Percentiles rank a stretch among this genome's conserved stretches.
phyloP scores from a whole-genome alignment of 2,329 filamentous ascomycete species.

The Colletotrichum orchidophilum region DNA sequence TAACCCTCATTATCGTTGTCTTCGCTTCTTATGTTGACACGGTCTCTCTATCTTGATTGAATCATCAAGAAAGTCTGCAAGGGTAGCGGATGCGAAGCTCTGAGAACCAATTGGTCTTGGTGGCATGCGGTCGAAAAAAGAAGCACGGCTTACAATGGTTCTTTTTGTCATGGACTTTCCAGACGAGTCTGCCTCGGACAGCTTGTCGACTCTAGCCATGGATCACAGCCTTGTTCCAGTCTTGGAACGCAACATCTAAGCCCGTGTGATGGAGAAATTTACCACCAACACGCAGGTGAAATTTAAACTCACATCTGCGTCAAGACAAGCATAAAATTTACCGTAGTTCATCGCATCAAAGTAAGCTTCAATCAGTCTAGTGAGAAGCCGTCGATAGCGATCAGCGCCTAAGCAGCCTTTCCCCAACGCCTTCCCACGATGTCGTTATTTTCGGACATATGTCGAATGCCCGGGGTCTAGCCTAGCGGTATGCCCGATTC shows the following conservation, averaged over 20 bases:
- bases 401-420: background rate
- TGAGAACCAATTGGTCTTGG: background rate
- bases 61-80: background rate
- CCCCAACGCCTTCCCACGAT: slow-evolving; percentile 23
- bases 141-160: background rate
- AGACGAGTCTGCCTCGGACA: too few relatives aligned
- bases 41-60: background rate
- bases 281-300: too few relatives aligned
- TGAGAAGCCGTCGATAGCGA: background rate
- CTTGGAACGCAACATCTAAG: background rate
- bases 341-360: background rate
- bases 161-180: background rate
- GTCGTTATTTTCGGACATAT: slow-evolving; percentile 31
- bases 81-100: too few relatives aligned
- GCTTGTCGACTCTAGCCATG: background rate
- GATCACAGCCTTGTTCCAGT: background rate
- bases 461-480: slow-evolving; percentile 27
- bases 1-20: background rate
- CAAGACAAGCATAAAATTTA: background rate
- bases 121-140: background rate
- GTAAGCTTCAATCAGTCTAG: background rate
- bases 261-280: background rate
- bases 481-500: background rate
- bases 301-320: background rate
- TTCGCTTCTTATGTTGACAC: background rate